Evolutionary conservation across 371 early-diverging fungal genomes (phyloP), one percentile per base, ranked within the genome.

Genomic region (Mucor velutinosus): DNA sequence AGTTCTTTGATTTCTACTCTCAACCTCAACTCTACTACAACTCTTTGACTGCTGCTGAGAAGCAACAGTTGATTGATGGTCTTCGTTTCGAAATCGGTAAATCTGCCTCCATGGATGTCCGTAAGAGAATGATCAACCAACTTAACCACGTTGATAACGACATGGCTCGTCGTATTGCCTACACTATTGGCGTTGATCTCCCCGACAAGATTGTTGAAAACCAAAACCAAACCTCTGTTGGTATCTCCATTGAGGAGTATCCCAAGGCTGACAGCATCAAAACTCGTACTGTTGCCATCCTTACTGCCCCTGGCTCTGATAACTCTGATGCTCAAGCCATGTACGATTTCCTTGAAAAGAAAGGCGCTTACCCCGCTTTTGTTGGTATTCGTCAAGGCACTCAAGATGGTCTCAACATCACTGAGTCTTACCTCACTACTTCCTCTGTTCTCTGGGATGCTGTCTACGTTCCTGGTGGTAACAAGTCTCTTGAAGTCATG

Each of bases 1-100:
- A 75, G 32, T 75, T 78, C 63, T 72, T 77, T 64, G 69, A 86
- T 32, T 75, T 73, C 58, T 86, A 71, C 55, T 75, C 78, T 41
- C 86, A 86, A 53, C 75, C 86, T 15, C 77, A 70, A 37, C 62
- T 86, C 5, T 82, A 78, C 65, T 86, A 72, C 58, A 74, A 83
- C 76, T 76, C 76, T 21, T 62, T 80, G 23, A 81, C 81, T 1
- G 57, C 43, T 1, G 72, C 68, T 35, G 86, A 83, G 60, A 67
- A 82, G 58, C 78, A 77, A 30, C 83, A 83, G 35, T 55, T 77
- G 0, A 77, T 79, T 32, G 73, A 78, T 58, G 81, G 68, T 23
- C 68, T 74, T 57, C 74, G 80, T 1, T 86, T 83, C 47, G 86
- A 86, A 65, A 59, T 83, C 4, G 76, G 77, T 53, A 81, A 82